A percentile compares a stretch with the other conserved stretches of the same genome.
Conservation (phyloP, 164 flowering plant species). For the Magnolia officinalis region DNA sequence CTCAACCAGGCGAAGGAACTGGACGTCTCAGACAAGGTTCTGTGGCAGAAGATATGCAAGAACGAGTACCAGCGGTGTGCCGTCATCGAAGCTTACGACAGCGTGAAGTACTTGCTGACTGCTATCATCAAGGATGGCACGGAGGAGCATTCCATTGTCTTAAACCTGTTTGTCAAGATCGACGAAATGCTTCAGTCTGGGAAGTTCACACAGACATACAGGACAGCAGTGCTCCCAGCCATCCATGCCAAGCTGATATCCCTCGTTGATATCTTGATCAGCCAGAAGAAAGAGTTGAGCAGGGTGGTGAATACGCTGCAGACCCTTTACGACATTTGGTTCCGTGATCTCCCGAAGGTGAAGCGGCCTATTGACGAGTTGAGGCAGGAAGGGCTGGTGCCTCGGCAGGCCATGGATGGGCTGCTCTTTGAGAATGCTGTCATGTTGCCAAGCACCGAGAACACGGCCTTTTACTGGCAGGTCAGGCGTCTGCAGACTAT, state of each 20-base stretch:
- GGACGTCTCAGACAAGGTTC: constrained; percentile 43
- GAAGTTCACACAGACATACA: constrained; percentile 50
- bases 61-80: constrained; percentile 85
- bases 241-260: constrained; percentile 60
- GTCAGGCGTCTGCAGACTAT: constrained; percentile 64
- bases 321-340: constrained; percentile 66
- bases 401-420: constrained; percentile 24
- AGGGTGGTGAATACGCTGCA: constrained; percentile 60
- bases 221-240: constrained; percentile 32
- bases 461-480: constrained; percentile 53
- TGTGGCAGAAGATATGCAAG: constrained; percentile 72
- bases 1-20: constrained; percentile 72
- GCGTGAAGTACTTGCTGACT: constrained; percentile 59
- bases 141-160: constrained; percentile 58
- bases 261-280: constrained; percentile 51
- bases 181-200: constrained; percentile 40
- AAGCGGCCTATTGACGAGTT: constrained; percentile 41
- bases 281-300: constrained; percentile 37
- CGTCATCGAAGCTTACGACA: constrained; percentile 78
- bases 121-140: constrained; percentile 43
- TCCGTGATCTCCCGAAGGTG: constrained; percentile 55
- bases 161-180: constrained; percentile 47
- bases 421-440: constrained; percentile 77
- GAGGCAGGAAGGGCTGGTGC: constrained; percentile 54
- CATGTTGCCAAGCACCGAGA: constrained; percentile 45